Evolutionary conservation across 306 rosid species (phyloP).

Genomic region (Quercus berberidifolia): DNA sequence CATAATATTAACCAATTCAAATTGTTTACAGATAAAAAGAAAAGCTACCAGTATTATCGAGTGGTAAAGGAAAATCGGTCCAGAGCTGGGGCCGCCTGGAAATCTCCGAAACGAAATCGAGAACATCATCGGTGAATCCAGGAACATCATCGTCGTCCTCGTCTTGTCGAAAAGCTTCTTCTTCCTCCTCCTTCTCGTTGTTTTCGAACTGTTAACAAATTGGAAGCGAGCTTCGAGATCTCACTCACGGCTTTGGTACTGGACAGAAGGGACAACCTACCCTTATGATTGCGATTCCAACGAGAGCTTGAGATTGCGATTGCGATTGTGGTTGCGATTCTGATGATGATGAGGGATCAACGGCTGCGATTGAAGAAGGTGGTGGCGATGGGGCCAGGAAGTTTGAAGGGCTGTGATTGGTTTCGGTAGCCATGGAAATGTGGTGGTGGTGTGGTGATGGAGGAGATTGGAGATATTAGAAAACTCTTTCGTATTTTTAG

Average conservation of each 20-base stretch:
- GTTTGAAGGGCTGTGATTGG: slow-evolving; percentile 30
- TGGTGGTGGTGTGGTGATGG: no score
- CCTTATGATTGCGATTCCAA: neutral
- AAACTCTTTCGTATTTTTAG: no score
- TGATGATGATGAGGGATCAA: no score
- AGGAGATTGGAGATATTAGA: no score
- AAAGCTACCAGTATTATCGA: slow-evolving; percentile 48
- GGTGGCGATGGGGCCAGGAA: no score
- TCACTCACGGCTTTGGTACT: slow-evolving; percentile 63
- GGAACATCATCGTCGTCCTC: slow-evolving; percentile 34
- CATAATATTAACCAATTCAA: neutral
- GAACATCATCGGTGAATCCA: slow-evolving; percentile 67
- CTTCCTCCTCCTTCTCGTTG: neutral
- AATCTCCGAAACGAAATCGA: slow-evolving; percentile 60
- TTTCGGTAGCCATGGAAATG: no score
- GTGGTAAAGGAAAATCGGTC: slow-evolving; percentile 76
- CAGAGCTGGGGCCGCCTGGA: slow-evolving; percentile 65
- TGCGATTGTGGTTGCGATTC: no score
- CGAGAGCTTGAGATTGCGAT: no score
- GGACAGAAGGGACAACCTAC: slow-evolving; percentile 64
- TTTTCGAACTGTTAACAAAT: slow-evolving; percentile 43
- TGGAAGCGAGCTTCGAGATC: slow-evolving; percentile 74
- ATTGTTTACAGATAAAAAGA: no score
- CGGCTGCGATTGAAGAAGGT: no score
- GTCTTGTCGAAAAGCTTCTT: slow-evolving; percentile 12